phyloP scores from a whole-genome alignment of 768 basidiomycete species.

The Tulasnella sp. region DNA sequence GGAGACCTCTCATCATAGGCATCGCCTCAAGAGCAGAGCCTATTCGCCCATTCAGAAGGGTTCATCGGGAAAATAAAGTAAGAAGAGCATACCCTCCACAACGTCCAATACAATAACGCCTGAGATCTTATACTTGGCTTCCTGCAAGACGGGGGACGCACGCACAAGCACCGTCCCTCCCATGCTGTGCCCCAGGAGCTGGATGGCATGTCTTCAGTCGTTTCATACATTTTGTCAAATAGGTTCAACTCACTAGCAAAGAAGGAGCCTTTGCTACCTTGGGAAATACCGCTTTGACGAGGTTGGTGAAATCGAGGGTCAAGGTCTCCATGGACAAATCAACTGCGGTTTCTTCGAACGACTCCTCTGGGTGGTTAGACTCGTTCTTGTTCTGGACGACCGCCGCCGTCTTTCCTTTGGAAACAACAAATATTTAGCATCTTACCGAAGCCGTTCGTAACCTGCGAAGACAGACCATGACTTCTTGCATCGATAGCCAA shows the following conservation, averaged over 20 bases:
- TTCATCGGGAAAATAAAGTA: neutral
- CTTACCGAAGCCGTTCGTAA: neutral
- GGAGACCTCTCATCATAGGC: constrained; percentile 80
- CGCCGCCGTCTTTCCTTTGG: constrained; percentile 52
- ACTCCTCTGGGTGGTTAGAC: constrained; percentile 13
- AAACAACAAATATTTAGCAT: neutral
- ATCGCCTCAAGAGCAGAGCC: constrained; percentile 90
- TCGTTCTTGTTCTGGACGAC: constrained; percentile 29
- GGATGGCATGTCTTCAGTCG: neutral
- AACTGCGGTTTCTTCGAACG: constrained; percentile 20
- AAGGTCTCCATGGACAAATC: constrained; percentile 67
- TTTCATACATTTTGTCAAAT: constrained; percentile 1
- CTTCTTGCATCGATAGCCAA: constrained; percentile 72
- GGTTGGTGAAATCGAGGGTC: constrained; percentile 57
- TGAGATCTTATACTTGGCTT: constrained; percentile 54
- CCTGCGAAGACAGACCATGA: constrained; percentile 53
- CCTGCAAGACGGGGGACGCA: constrained; percentile 53
- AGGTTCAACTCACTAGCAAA: constrained; percentile 56
- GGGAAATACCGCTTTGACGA: constrained; percentile 61
- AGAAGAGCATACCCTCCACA: constrained; percentile 57
- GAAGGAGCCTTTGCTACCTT: constrained; percentile 52
- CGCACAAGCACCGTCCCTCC: constrained; percentile 83
- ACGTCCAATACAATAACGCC: constrained; percentile 80
- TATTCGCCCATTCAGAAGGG: constrained; percentile 24
- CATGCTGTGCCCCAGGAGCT: constrained; percentile 95